These are phyloP conservation scores for Tephrocybe rancida DNA, from an alignment of 768 basidiomycete genomes.

Conservation along the genomic window DNA sequence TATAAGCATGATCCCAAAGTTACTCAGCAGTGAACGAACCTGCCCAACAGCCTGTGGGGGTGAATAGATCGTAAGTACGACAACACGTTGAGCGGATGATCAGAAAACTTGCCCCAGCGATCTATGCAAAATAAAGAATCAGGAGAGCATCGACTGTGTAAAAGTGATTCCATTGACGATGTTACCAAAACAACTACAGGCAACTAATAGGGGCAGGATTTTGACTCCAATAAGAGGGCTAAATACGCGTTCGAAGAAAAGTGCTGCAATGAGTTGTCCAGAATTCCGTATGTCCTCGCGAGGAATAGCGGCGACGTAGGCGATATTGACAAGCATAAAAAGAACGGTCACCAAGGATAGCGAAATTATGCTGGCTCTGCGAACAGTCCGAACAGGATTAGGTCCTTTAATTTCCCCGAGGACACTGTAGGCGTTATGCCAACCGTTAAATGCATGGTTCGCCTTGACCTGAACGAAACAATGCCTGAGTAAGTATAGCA, in stretches of 20 bases:
- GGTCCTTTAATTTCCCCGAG: slow-evolving; percentile 41
- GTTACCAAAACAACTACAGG: slow-evolving; percentile 38
- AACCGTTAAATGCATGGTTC: slow-evolving; percentile 34
- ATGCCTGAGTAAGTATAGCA: slow-evolving; percentile 11
- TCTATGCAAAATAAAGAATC: neutral
- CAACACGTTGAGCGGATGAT: neutral
- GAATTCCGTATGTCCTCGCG: slow-evolving; percentile 34
- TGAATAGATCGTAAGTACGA: neutral
- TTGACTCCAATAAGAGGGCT: slow-evolving; percentile 26
- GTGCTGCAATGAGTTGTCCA: slow-evolving; percentile 34
- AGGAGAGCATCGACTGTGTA: neutral
- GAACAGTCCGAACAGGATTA: slow-evolving; percentile 46
- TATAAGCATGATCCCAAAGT: neutral
- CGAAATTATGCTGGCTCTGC: slow-evolving; percentile 43
- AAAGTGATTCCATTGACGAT: slow-evolving; percentile 25
- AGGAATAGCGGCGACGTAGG: slow-evolving; percentile 37
- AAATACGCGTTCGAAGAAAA: slow-evolving; percentile 35
- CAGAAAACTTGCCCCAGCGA: neutral
- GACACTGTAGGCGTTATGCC: slow-evolving; percentile 45
- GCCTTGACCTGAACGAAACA: slow-evolving; percentile 30
- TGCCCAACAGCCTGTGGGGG: slow-evolving; percentile 29
- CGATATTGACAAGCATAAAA: slow-evolving; percentile 48
- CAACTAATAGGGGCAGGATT: slow-evolving; percentile 32
- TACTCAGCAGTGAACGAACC: slow-evolving; percentile 8
- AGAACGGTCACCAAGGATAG: slow-evolving; percentile 41